Evolutionary conservation across 140 eudicot genomes (phyloP).

Genomic region (Bidens hawaiensis): DNA sequence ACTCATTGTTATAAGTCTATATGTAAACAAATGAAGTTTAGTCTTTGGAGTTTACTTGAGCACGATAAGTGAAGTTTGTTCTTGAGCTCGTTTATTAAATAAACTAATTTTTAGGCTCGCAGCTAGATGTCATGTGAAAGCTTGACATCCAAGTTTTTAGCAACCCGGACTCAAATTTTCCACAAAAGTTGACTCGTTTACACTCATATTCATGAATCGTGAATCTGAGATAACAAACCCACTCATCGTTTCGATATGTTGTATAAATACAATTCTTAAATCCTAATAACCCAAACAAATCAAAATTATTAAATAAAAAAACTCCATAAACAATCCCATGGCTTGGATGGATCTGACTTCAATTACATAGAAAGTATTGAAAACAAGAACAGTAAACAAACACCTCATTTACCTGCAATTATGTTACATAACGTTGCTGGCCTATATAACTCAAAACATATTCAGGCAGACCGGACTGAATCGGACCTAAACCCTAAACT

Average conservation of each 20-base stretch:
- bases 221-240: not conserved
- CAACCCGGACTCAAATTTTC: not conserved
- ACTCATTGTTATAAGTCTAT: no score
- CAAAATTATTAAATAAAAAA: not conserved
- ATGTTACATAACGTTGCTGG: slow-evolving; percentile 21
- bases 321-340: not conserved
- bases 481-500: slow-evolving; percentile 2
- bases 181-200: not conserved
- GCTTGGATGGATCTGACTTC: not conserved
- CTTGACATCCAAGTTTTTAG: not conserved
- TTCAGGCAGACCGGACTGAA: not conserved
- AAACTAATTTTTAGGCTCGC: no score
- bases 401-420: slow-evolving; percentile 16
- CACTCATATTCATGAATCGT: not conserved
- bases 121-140: not conserved
- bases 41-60: no score
- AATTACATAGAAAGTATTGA: slow-evolving; percentile 12
- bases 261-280: not conserved
- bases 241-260: not conserved
- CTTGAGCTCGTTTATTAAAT: no score
- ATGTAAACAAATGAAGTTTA: no score
- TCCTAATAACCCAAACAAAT: not conserved
- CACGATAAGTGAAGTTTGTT: no score
- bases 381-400: slow-evolving; percentile 21
- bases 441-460: slow-evolving; percentile 10